phyloP scores from a whole-genome alignment of 2,329 filamentous ascomycete species.

The Xylogone sp. region DNA sequence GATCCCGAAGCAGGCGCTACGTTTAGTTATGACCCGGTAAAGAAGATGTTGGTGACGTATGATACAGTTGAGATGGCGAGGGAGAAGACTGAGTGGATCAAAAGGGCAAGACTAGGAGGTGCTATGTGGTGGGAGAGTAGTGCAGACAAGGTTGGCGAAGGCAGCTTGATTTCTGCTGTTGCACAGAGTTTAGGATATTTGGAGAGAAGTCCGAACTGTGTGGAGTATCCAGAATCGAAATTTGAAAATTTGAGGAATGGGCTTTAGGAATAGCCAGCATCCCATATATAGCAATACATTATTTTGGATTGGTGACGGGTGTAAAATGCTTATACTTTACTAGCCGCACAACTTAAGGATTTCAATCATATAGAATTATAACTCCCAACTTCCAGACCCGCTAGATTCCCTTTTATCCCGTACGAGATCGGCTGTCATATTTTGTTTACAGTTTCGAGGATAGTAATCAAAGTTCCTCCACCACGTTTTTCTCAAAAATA shows the following conservation, averaged over 20 bases:
- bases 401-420: too few species aligned
- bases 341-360: too few species aligned
- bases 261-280: slow-evolving; percentile 53
- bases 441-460: slow-evolving; percentile 29
- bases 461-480: slow-evolving; percentile 6
- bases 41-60: slow-evolving; percentile 72
- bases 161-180: slow-evolving; percentile 66
- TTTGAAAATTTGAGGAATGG: slow-evolving; percentile 66
- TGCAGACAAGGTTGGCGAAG: slow-evolving; percentile 62
- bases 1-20: slow-evolving; percentile 66
- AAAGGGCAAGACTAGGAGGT: slow-evolving; percentile 65
- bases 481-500: neutral
- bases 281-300: too few species aligned
- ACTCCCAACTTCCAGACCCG: too few species aligned
- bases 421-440: neutral
- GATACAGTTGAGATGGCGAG: slow-evolving; percentile 66
- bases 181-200: slow-evolving; percentile 55
- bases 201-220: slow-evolving; percentile 52
- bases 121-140: slow-evolving; percentile 93
- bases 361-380: too few species aligned
- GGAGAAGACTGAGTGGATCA: slow-evolving; percentile 70
- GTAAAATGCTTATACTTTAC: too few species aligned
- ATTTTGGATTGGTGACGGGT: too few species aligned
- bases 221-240: slow-evolving; percentile 61
- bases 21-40: slow-evolving; percentile 68